Percentiles rank a stretch among this genome's conserved stretches.
phyloP scores from a whole-genome alignment of 495 filamentous ascomycete species.

The Penicillium paxilli region DNA sequence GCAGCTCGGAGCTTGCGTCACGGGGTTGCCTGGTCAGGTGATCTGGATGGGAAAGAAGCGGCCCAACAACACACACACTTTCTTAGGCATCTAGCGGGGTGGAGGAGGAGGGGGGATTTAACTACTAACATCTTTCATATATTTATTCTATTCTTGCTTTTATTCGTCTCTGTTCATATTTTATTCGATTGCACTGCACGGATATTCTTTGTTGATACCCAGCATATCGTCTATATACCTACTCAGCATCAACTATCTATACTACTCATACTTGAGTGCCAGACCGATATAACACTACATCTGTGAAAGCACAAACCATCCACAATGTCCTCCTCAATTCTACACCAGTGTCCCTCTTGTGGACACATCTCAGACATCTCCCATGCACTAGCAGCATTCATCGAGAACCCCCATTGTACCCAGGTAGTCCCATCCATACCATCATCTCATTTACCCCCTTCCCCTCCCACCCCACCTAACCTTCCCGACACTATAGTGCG shows the following conservation, averaged over 20 bases:
- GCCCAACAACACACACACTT: constrained; percentile 6
- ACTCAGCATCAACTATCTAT: no score
- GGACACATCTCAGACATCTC: constrained; percentile 37
- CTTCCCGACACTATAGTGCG: constrained; percentile 31
- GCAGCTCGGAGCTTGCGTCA: constrained; percentile 20
- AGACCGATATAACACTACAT: no score
- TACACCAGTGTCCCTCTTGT: constrained; percentile 41
- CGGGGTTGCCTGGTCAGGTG: constrained; percentile 30
- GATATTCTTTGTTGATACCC: no score
- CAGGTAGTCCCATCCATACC: constrained; percentile 31
- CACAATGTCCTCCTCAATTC: constrained; percentile 34
- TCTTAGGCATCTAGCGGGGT: constrained; percentile 11
- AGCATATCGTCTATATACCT: no score
- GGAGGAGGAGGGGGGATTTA: background rate
- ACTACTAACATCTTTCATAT: background rate
- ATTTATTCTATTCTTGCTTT: background rate
- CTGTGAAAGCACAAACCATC: background rate
- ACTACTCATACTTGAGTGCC: no score
- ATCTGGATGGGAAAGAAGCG: constrained; percentile 4
- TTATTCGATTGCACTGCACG: no score
- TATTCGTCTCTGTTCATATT: background rate
- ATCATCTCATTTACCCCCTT: background rate
- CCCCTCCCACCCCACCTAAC: background rate
- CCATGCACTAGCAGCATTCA: constrained; percentile 28
- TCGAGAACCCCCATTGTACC: constrained; percentile 36